A percentile compares a stretch with the other conserved stretches of the same genome.
phyloP scores from a whole-genome alignment of 495 filamentous ascomycete genomes.

The Acidiella bohemica region DNA sequence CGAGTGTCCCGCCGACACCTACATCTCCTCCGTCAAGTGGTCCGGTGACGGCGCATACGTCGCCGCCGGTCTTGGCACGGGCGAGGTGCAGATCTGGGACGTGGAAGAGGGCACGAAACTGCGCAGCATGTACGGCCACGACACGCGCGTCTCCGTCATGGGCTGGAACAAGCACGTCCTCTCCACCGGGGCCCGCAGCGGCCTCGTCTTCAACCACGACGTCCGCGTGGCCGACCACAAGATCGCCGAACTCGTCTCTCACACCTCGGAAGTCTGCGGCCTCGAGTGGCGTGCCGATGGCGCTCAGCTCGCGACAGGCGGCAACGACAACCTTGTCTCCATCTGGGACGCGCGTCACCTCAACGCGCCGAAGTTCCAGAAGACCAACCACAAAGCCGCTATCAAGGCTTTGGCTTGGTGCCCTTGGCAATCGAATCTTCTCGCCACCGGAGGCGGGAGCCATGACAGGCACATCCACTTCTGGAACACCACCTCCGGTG shows the following conservation, averaged over 20 bases:
- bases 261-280: constrained; percentile 95
- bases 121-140: constrained; percentile 95
- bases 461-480: constrained; percentile 98
- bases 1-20: constrained; percentile 78
- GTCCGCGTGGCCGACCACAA: constrained; percentile 97
- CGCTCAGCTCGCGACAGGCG: constrained; percentile 89
- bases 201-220: constrained; percentile 97
- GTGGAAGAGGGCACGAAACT: constrained; percentile 90
- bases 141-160: constrained; percentile 92
- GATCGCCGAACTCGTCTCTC: constrained; percentile 85
- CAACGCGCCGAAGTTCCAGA: constrained; percentile 88
- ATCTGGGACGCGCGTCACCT: constrained; percentile 97
- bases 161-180: constrained; percentile 97
- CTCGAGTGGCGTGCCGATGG: constrained; percentile 95
- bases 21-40: constrained; percentile 97
- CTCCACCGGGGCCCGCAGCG: constrained; percentile 85
- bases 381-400: constrained; percentile 97
- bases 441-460: constrained; percentile 90
- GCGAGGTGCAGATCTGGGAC: constrained; percentile 99
- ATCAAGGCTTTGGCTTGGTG: constrained; percentile 98
- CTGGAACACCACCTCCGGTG: constrained; percentile 97
- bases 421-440: constrained; percentile 93
- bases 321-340: constrained; percentile 95
- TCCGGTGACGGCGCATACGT: constrained; percentile 95
- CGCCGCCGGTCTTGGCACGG: constrained; percentile 82